These are phyloP conservation scores for Pochonia chlamydosporia DNA, from an alignment of 2,329 filamentous ascomycete species.

Conservation along the genomic window DNA sequence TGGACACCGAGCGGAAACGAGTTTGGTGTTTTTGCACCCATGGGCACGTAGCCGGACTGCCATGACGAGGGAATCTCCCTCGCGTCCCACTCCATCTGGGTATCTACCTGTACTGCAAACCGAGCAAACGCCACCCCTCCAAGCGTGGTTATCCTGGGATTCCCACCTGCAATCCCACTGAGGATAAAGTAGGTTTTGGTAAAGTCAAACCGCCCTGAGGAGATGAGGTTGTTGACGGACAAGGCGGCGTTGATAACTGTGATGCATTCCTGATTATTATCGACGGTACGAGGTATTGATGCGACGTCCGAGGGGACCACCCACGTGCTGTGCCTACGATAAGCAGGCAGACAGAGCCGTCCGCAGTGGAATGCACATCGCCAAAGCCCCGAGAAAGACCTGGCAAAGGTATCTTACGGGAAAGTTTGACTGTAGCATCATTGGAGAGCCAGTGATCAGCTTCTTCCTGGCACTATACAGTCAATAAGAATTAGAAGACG, in stretches of 20 bases:
- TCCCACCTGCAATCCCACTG: constrained; percentile 12
- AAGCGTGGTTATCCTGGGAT: constrained; percentile 10
- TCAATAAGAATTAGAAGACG: background rate
- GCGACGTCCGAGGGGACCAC: background rate
- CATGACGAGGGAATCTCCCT: constrained; percentile 9
- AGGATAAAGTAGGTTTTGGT: constrained; percentile 12
- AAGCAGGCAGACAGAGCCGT: constrained; percentile 2
- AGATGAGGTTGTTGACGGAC: constrained; percentile 7
- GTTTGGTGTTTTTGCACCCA: constrained; percentile 7
- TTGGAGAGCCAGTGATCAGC: constrained; percentile 1
- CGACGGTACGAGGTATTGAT: background rate
- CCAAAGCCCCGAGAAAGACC: constrained; percentile 2
- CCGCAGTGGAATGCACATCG: background rate
- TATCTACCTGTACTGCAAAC: constrained; percentile 12
- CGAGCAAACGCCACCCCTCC: constrained; percentile 11
- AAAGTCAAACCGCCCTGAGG: constrained; percentile 9
- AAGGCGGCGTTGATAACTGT: constrained; percentile 14
- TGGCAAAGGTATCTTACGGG: constrained; percentile 3
- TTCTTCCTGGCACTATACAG: constrained; percentile 2
- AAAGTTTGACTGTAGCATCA: background rate
- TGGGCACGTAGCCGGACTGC: constrained; percentile 11
- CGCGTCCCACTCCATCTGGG: constrained; percentile 13
- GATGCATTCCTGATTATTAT: background rate
- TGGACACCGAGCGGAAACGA: constrained; percentile 10
- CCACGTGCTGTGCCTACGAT: constrained; percentile 5